Percentiles rank a stretch among this genome's conserved stretches.
Evolutionary conservation across 139 green algal genomes (phyloP).

Genomic region (Volvox reticuliferus): DNA sequence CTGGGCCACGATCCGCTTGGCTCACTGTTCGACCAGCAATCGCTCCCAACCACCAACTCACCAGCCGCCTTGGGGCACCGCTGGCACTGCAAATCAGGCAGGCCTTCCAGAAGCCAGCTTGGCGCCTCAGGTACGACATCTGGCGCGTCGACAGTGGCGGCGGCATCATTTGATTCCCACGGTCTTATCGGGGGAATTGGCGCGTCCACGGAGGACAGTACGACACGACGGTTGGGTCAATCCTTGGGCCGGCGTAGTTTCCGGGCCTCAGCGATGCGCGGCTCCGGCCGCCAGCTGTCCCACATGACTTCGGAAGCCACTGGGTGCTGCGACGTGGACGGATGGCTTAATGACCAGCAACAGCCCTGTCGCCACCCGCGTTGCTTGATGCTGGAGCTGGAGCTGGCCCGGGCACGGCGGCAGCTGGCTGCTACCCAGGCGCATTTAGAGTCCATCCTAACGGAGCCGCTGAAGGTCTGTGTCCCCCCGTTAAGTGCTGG

Average conservation of each 20-base stretch:
- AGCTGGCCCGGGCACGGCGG: background rate
- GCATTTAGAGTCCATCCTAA: background rate
- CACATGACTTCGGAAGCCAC: background rate
- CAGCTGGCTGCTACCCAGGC: background rate
- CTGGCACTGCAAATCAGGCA: background rate
- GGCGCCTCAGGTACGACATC: too few relatives aligned
- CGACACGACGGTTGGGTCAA: background rate
- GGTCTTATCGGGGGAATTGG: background rate
- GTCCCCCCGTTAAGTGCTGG: too few relatives aligned
- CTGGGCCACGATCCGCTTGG: background rate
- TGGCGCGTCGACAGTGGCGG: background rate
- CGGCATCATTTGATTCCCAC: background rate
- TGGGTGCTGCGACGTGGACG: background rate
- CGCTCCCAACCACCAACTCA: background rate
- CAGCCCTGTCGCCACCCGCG: background rate
- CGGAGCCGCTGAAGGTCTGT: background rate
- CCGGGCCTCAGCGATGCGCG: background rate
- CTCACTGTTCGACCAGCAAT: background rate
- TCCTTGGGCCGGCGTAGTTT: background rate
- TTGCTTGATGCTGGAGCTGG: background rate
- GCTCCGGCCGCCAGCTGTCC: background rate
- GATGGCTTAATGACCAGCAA: background rate
- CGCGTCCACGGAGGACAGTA: background rate
- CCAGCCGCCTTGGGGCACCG: background rate
- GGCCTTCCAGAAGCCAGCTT: too few relatives aligned